Percentiles rank a stretch among this genome's conserved stretches.
Conservation (phyloP, 192 early-diverging fungal genomes). For the Linderina pennispora region DNA sequence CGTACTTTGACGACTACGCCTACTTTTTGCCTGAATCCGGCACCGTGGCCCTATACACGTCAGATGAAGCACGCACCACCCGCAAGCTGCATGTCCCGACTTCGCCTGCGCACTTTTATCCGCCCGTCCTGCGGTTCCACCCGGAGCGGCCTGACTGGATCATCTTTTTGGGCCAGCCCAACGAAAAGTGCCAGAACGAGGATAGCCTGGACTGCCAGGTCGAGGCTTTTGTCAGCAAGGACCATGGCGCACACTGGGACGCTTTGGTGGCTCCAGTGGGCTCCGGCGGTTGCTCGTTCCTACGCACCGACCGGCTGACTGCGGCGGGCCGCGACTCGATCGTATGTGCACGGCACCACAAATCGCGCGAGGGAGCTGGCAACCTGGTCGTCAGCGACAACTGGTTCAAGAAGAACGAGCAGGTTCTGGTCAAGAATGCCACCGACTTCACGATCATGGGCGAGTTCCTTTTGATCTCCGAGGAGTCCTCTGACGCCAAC, state of each 20-base stretch:
- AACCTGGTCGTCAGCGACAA: constrained; percentile 58
- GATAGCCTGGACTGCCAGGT: constrained; percentile 57
- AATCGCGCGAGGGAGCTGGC: constrained; percentile 13
- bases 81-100: constrained; percentile 52
- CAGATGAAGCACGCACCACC: constrained; percentile 54
- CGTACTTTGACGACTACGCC: constrained; percentile 53
- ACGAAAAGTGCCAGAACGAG: constrained; percentile 43
- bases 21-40: constrained; percentile 54
- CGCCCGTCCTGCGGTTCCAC: constrained; percentile 73
- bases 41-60: constrained; percentile 50
- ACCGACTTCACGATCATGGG: constrained; percentile 74
- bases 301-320: constrained; percentile 47
- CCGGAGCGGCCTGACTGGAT: constrained; percentile 76
- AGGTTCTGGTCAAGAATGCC: constrained; percentile 60
- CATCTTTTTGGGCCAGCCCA: constrained; percentile 60
- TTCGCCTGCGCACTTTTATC: constrained; percentile 56
- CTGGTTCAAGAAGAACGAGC: constrained; percentile 45
- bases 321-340: constrained; percentile 51
- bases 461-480: constrained; percentile 74
- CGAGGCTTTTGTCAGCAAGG: constrained; percentile 61
- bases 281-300: constrained; percentile 36
- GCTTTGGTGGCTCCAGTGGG: constrained; percentile 34
- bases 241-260: constrained; percentile 67
- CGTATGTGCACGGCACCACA: constrained; percentile 64
- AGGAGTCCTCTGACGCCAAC: constrained; percentile 29